These are phyloP conservation scores for Aspergillus awamori DNA, from an alignment of 2,329 filamentous ascomycete genomes.

Conservation along the genomic window DNA sequence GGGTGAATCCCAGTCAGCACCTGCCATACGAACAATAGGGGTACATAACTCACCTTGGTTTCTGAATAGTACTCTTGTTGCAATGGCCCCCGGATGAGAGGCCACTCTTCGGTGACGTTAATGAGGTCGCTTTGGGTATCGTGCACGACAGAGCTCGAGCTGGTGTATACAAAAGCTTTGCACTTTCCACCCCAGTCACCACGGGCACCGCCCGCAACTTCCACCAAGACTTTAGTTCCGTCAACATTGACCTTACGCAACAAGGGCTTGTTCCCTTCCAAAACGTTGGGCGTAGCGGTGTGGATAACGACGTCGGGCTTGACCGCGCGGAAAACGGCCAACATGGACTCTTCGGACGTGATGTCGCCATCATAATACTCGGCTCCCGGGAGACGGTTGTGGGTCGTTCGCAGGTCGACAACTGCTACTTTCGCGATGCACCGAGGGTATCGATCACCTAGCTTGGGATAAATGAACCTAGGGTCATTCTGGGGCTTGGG, in stretches of 20 bases:
- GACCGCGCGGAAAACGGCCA: slow-evolving; percentile 65
- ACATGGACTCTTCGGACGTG: slow-evolving; percentile 65
- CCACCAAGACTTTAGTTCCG: slow-evolving; percentile 72
- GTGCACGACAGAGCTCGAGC: slow-evolving; percentile 81
- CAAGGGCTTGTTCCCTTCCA: slow-evolving; percentile 57
- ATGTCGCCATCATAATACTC: slow-evolving; percentile 78
- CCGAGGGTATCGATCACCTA: slow-evolving; percentile 45
- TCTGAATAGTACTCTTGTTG: slow-evolving; percentile 85
- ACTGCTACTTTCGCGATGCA: slow-evolving; percentile 63
- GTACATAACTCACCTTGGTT: slow-evolving; percentile 67
- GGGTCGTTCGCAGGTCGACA: slow-evolving; percentile 70
- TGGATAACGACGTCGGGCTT: slow-evolving; percentile 86
- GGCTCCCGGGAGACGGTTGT: slow-evolving; percentile 66
- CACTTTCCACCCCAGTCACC: slow-evolving; percentile 61
- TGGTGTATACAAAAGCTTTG: slow-evolving; percentile 86
- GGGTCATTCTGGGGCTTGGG: slow-evolving; percentile 39
- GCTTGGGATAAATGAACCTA: slow-evolving; percentile 41
- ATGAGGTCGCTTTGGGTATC: slow-evolving; percentile 78
- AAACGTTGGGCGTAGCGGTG: slow-evolving; percentile 73
- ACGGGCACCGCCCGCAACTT: slow-evolving; percentile 69
- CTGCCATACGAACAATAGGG: neutral
- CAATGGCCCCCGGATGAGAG: slow-evolving; percentile 69
- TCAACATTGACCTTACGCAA: slow-evolving; percentile 85
- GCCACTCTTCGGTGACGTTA: slow-evolving; percentile 84
- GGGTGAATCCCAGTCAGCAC: slow-evolving; percentile 22